phyloP scores from a whole-genome alignment of 176 grass and related monocot genomes.

The Raddia distichophylla region DNA sequence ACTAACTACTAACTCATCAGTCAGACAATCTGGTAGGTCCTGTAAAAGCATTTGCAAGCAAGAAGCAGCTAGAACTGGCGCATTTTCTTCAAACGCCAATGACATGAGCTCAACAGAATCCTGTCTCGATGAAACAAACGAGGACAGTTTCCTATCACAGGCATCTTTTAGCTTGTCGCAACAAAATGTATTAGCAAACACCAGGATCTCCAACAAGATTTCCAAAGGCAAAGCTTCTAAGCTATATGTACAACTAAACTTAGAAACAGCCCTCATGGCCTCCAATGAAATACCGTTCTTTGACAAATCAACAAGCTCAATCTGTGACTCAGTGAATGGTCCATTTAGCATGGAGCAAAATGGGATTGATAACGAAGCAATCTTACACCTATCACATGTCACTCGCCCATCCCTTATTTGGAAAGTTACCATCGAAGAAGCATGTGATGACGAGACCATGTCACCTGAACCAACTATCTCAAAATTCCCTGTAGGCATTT shows the following conservation, averaged over 20 bases:
- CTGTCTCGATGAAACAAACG: conserved; percentile 72
- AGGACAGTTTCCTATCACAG: conserved; percentile 81
- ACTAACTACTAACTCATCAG: conserved; percentile 69
- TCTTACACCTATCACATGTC: conserved; percentile 76
- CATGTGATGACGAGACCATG: not conserved
- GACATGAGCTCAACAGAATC: conserved; percentile 84
- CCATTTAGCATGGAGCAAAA: conserved; percentile 96
- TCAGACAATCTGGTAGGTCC: conserved; percentile 71
- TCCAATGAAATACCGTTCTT: conserved; percentile 79
- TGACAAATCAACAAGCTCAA: conserved; percentile 86
- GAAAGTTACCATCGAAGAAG: conserved; percentile 62
- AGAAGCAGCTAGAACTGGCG: conserved; percentile 67
- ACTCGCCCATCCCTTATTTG: conserved; percentile 74
- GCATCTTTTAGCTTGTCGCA: conserved; percentile 86
- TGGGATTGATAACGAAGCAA: conserved; percentile 73
- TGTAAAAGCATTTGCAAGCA: conserved; percentile 83
- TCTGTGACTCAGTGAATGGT: conserved; percentile 83
- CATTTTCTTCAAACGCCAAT: conserved; percentile 80
- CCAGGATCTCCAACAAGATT: conserved; percentile 77
- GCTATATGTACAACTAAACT: conserved; percentile 57
- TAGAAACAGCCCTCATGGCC: conserved; percentile 68
- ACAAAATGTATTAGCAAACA: conserved; percentile 89
- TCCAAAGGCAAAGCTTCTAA: conserved; percentile 68
- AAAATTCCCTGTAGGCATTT: conserved; percentile 54
- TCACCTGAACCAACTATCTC: conserved; percentile 36